Percentiles rank a stretch among this genome's conserved stretches.
Evolutionary conservation across 305 asterid genomes (phyloP).

Genomic region (Plantago rigida): DNA sequence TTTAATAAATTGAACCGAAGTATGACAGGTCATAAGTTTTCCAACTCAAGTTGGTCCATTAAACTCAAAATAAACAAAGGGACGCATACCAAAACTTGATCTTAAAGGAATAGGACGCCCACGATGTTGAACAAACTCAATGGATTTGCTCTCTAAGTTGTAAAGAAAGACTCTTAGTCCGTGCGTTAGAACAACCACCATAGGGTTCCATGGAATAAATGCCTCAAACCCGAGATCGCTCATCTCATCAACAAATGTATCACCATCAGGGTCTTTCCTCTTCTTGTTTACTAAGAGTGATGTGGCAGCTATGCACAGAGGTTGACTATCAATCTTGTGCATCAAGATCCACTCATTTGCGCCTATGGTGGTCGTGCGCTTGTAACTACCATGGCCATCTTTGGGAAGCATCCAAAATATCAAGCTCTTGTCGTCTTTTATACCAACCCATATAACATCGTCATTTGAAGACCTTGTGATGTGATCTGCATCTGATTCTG

Average conservation of each 20-base stretch:
- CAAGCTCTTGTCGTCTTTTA: too few species aligned
- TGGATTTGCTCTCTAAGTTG: too few species aligned
- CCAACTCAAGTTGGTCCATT: too few species aligned
- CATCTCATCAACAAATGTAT: too few species aligned
- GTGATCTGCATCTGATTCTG: not conserved
- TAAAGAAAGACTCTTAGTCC: too few species aligned
- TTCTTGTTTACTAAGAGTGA: not conserved
- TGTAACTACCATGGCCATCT: not conserved
- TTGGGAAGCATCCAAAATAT: conserved; percentile 14
- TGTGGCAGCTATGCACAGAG: not conserved
- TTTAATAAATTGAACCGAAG: too few species aligned
- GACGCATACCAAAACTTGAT: too few species aligned
- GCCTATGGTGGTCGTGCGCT: not conserved
- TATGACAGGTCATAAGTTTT: too few species aligned
- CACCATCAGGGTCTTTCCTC: too few species aligned
- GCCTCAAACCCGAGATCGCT: not conserved
- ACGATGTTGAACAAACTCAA: too few species aligned
- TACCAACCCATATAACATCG: conserved; percentile 4
- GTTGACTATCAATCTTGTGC: not conserved
- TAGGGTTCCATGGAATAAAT: not conserved
- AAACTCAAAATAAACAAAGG: too few species aligned
- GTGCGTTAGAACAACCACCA: not conserved
- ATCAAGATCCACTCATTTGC: not conserved
- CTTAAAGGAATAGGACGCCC: too few species aligned
- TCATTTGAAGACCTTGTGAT: not conserved